Percentiles rank a stretch among this genome's conserved stretches.
These are phyloP conservation scores for Diaporthe helianthi DNA, from an alignment of 2,329 filamentous ascomycete genomes.

Conservation along the genomic window DNA sequence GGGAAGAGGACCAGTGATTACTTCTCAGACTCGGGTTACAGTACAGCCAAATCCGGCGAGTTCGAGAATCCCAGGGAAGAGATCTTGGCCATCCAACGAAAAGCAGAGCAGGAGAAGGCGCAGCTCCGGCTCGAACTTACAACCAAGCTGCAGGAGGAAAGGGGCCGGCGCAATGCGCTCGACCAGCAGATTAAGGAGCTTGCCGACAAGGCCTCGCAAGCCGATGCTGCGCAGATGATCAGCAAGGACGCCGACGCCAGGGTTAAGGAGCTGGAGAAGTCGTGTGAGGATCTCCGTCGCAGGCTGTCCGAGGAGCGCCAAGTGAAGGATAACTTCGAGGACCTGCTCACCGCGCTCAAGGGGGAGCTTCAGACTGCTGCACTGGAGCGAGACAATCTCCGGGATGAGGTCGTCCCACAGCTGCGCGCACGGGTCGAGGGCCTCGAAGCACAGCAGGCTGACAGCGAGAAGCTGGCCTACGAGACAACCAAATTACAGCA, in stretches of 20 bases:
- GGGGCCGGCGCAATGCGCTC: constrained; percentile 74
- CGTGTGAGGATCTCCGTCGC: constrained; percentile 82
- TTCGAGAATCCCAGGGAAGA: constrained; percentile 70
- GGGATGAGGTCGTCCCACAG: constrained; percentile 85
- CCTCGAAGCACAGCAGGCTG: constrained; percentile 75
- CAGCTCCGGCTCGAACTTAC: constrained; percentile 85
- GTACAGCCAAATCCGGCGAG: constrained; percentile 80
- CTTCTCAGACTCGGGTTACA: constrained; percentile 94
- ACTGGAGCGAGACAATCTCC: constrained; percentile 90
- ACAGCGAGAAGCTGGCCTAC: constrained; percentile 76
- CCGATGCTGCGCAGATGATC: constrained; percentile 62
- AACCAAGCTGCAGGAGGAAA: constrained; percentile 86
- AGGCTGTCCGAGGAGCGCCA: constrained; percentile 84
- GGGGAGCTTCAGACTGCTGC: constrained; percentile 81
- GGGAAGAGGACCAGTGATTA: constrained; percentile 92
- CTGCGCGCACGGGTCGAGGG: constrained; percentile 79
- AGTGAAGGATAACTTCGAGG: constrained; percentile 92
- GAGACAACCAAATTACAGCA: constrained; percentile 88
- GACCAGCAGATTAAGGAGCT: constrained; percentile 86
- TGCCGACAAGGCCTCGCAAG: constrained; percentile 76
- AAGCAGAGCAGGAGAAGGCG: constrained; percentile 89
- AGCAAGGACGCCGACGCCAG: constrained; percentile 64
- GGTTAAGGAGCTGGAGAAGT: constrained; percentile 78
- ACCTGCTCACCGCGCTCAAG: constrained; percentile 83
- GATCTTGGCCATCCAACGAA: constrained; percentile 81